Evolutionary conservation across 352 stramenopile species (phyloP).

Genomic region (Pythium sukuiense): DNA sequence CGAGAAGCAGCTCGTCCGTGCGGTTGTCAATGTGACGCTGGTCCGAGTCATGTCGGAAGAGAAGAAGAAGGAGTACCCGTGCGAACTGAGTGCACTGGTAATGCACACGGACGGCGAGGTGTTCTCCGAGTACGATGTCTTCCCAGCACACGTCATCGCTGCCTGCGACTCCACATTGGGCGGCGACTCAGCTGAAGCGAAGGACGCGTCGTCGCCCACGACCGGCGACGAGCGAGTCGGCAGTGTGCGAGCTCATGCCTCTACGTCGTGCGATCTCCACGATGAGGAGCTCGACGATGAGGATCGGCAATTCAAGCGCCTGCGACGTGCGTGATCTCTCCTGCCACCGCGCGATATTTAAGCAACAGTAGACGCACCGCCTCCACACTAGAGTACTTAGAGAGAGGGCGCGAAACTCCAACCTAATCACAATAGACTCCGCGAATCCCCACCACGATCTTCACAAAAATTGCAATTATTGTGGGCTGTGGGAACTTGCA

Average conservation of each 20-base stretch:
- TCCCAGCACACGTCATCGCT: constrained; percentile 3
- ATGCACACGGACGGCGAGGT: constrained; percentile 29
- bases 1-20: constrained; percentile 40
- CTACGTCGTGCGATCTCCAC: constrained; percentile 20
- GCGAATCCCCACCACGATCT: constrained; percentile 4
- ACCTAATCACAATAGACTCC: constrained; percentile 7
- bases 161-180: constrained; percentile 5
- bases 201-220: background rate
- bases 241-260: constrained; percentile 13
- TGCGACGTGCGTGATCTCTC: constrained; percentile 12
- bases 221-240: constrained; percentile 8
- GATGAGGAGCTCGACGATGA: constrained; percentile 17
- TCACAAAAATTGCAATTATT: background rate
- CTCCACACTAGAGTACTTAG: background rate
- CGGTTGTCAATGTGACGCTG: constrained; percentile 47
- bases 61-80: constrained; percentile 48
- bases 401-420: background rate
- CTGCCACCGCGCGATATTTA: constrained; percentile 11
- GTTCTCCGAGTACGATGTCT: constrained; percentile 31
- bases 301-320: constrained; percentile 18
- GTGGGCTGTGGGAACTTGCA: background rate
- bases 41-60: constrained; percentile 44
- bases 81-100: constrained; percentile 43
- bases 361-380: background rate
- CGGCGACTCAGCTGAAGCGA: background rate